These are phyloP conservation scores for Hypericum perforatum DNA, from an alignment of 345 rosid genomes.

Conservation along the genomic window DNA sequence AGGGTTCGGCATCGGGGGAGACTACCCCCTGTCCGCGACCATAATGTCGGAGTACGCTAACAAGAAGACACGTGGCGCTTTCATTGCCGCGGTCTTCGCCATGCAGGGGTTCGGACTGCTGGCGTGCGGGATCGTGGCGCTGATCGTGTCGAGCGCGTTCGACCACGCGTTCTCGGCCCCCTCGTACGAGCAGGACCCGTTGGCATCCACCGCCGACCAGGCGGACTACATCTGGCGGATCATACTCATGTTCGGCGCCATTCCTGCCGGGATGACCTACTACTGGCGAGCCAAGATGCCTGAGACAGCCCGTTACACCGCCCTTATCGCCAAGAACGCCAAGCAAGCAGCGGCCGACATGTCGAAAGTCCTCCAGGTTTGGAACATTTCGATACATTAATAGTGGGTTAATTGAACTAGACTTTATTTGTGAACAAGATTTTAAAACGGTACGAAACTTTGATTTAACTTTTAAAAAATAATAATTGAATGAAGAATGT, in stretches of 20 bases:
- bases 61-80: slow-evolving; percentile 13
- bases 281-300: slow-evolving; percentile 21
- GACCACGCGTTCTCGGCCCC: slow-evolving; percentile 12
- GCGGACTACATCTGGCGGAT: slow-evolving; percentile 18
- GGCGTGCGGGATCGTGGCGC: slow-evolving; percentile 11
- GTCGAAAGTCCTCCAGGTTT: slow-evolving; percentile 11
- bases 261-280: slow-evolving; percentile 14
- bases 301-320: slow-evolving; percentile 18
- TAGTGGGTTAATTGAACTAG: too few relatives aligned
- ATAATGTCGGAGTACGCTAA: slow-evolving; percentile 18
- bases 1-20: slow-evolving; percentile 17
- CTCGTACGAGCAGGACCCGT: slow-evolving; percentile 1
- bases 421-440: too few relatives aligned
- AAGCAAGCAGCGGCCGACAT: slow-evolving; percentile 20
- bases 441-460: too few relatives aligned
- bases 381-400: too few relatives aligned
- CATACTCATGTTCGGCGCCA: slow-evolving; percentile 13
- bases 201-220: slow-evolving; percentile 10
- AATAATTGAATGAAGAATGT: too few relatives aligned
- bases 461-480: too few relatives aligned
- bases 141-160: slow-evolving; percentile 8
- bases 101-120: slow-evolving; percentile 18
- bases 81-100: slow-evolving; percentile 15
- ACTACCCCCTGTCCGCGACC: slow-evolving; percentile 15
- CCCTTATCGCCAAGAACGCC: slow-evolving; percentile 12